These are phyloP conservation scores for Fusarium temperatum DNA, from an alignment of 2,329 filamentous ascomycete genomes.

Conservation along the genomic window DNA sequence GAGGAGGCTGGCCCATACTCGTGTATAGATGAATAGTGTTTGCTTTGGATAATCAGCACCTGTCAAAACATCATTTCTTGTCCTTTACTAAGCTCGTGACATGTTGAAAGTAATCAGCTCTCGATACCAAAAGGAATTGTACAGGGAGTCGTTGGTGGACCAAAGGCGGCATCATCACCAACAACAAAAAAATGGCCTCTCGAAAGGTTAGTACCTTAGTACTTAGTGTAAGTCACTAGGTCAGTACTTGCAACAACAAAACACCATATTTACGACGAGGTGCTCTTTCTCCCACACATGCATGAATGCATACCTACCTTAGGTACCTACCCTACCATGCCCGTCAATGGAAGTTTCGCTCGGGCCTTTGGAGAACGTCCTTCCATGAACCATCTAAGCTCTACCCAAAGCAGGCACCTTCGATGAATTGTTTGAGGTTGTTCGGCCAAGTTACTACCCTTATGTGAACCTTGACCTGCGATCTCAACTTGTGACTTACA, in stretches of 20 bases:
- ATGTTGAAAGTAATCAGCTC: background rate
- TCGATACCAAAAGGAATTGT: background rate
- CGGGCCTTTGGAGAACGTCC: background rate
- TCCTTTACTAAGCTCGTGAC: background rate
- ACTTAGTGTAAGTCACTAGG: background rate
- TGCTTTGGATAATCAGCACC: conserved; percentile 46
- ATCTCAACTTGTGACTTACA: background rate
- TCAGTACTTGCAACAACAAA: background rate
- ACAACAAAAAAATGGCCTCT: background rate
- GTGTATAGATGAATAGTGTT: conserved; percentile 50
- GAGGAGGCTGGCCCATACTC: conserved; percentile 45
- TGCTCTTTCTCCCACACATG: background rate
- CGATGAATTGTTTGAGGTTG: background rate
- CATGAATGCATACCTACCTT: background rate
- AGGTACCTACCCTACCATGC: background rate
- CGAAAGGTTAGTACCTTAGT: too few relatives aligned
- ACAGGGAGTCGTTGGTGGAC: background rate
- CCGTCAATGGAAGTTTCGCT: background rate
- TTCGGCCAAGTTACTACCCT: background rate
- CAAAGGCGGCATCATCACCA: background rate
- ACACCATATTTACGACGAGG: background rate
- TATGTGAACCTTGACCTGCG: background rate
- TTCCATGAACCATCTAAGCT: background rate
- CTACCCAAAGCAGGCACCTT: background rate
- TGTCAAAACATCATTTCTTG: conserved; percentile 32